Evolutionary conservation across 805 yeast species (phyloP), one percentile per base, ranked within the genome.

Genomic region (Komagataella pseudopastoris): DNA sequence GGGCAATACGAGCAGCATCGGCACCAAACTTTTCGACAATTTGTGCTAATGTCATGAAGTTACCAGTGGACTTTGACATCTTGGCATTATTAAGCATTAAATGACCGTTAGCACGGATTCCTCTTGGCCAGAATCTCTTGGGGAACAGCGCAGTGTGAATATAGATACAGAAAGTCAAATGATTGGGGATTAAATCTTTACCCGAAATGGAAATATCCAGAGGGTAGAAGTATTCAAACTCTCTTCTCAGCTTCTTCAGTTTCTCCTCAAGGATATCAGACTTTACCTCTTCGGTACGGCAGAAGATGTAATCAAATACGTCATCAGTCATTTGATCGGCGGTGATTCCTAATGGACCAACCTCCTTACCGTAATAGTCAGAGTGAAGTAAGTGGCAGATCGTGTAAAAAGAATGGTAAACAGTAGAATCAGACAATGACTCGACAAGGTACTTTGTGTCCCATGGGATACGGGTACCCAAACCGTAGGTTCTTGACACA

Each of bases 11-110:
- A 8, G 96, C 75, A 46, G 98, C 97, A 68, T 93, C 99, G 50
- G 98, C 96, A 68, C 99, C 99, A 59, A 83, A 93, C 70, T 93
- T 93, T 60, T 80, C 76, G 54, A 83, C 83, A 65, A 85, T 78
- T 67, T 93, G 88, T 60, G 82, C 78, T 67, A 93, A 74, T 50
- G 98, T 93, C 82, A 88, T 75, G 66, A 93, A 93, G 74, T 93
- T 93, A 71, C 99, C 99, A 36, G 98, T 91, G 36, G 96, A 85
- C 69, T 93, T 93, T 52, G 97, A 83, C 99, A 93, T 93, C 78
- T 93, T 93, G 60, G 91, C 93, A 66, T 93, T 91, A 74, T 93
- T 93, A 67, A 93, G 78, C 76, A 93, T 69, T 71, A 93, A 78
- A 66, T 93, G 99, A 58, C 99, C 99, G 62, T 93, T 93, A 56